These are phyloP conservation scores for Quercus glauca DNA, from an alignment of 306 rosid genomes.

Conservation along the genomic window DNA sequence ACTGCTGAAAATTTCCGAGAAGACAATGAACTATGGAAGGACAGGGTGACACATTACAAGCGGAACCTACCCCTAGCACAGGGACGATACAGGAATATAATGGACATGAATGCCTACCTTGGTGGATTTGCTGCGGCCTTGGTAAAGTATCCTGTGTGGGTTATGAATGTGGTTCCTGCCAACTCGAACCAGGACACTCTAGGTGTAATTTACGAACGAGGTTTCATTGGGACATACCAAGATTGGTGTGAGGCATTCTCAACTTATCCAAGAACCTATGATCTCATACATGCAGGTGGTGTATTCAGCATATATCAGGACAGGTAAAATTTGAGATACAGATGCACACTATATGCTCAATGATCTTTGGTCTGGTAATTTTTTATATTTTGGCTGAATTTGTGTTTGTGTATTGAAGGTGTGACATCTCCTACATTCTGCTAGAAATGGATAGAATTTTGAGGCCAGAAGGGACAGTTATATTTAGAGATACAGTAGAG, in stretches of 20 bases:
- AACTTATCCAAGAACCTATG: conserved; percentile 91
- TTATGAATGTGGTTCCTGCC: conserved; percentile 84
- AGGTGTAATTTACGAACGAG: conserved; percentile 82
- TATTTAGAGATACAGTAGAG: conserved; percentile 84
- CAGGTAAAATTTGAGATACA: conserved; percentile 38
- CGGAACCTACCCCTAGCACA: conserved; percentile 47
- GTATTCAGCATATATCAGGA: conserved; percentile 86
- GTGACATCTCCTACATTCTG: conserved; percentile 62
- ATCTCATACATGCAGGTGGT: conserved; percentile 80
- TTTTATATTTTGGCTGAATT: conserved; percentile 4
- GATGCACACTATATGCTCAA: background rate
- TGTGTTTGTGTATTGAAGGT: conserved; percentile 46
- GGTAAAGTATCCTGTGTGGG: conserved; percentile 74
- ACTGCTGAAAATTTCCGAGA: conserved; percentile 46
- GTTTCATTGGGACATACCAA: conserved; percentile 85
- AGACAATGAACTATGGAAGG: conserved; percentile 72
- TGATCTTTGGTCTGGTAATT: background rate
- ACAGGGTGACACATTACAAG: conserved; percentile 65
- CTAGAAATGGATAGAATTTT: conserved; percentile 93
- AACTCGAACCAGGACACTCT: conserved; percentile 68
- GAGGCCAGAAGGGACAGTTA: conserved; percentile 88
- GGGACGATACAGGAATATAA: conserved; percentile 69
- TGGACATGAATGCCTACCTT: conserved; percentile 91
- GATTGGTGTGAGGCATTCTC: conserved; percentile 98
- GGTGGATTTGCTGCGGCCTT: conserved; percentile 86